Evolutionary conservation across 1,284 basidiomycete genomes (phyloP), one percentile per base, ranked within the genome.

Genomic region (Apiotrichum montevideense): DNA sequence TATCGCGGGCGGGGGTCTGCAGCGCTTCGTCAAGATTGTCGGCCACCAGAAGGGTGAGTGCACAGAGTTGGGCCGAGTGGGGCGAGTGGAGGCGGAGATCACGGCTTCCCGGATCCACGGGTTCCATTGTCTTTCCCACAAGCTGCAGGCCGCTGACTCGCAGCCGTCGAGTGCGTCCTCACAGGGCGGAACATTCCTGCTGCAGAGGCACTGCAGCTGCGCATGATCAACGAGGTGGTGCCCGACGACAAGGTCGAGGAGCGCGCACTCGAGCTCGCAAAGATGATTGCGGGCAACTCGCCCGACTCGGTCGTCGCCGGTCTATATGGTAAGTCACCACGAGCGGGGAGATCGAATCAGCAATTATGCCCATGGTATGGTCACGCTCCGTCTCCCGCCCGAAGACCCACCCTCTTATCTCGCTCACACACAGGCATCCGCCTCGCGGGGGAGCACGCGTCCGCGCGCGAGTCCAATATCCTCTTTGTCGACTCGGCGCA

Each of bases 211-310:
- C 54, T 56, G 13, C 7, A 35, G 13, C 50, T 62, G 42, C 34
- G 52, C 29, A 54, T 62, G 55, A 35, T 62, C 60, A 62, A 58
- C 60, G 50, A 54, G 37, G 57, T 62, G 13, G 60, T 62, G 2
- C 52, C 60, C 2, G 60, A 62, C 44, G 60, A 52, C 55, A 14
- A 56, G 8, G 60, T 62, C 9, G 60, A 62, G 39, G 35, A 37
- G 39, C 45, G 46, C 39, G 57, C 57, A 2, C 39, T 62, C n/a
- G 57, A 54, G 49, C 29, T 58, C 11, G 60, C 57, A 1, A 45
- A 35, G 15, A 15, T 21, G 1, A 62, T 62, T 39, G 57, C 60
- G 3, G 50, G 43, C 32, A 58, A 62, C 57, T 52, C 49, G 41
- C 60, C 60, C 37, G 60, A 62, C 57, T 56, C 54, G 6, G 55